Evolutionary conservation across 2,329 filamentous ascomycete genomes (phyloP), one percentile per base, ranked within the genome.

Genomic region (Cladophialophora immunda): DNA sequence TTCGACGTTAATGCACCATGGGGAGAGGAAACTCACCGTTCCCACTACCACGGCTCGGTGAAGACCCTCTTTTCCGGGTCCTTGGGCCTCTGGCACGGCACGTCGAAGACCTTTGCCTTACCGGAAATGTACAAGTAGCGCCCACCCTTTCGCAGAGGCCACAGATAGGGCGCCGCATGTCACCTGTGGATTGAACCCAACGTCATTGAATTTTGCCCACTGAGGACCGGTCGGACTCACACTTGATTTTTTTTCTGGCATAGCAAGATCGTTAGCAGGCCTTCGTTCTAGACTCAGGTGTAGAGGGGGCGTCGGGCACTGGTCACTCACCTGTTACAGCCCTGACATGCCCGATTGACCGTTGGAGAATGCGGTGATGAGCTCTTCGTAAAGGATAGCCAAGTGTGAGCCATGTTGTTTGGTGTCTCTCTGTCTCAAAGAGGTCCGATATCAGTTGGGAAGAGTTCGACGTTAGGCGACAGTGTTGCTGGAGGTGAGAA

Each of bases 161-260:
- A 29, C 63, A 65, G 32, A 52, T 29, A n/a, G 63, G 57, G 11
- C 57, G 63, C 38, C 27, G 15, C 63, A 65, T 65, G 27, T 65
- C 63, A 47, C 63, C 63, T 65, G 1, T 8, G n/a, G 19, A 29
- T 30, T 45, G n/a, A 22, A 17, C n/a, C 30, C 27, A n/a, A 53
- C 9, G 30, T 53, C 19, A 30, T 53, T 19, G n/a, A 57, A 45
- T 3, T 13, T 47, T 11, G 19, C n/a, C 5, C 13, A 62, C 2
- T 2, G 19, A 41, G 50, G 19, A 7, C 4, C 4, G 25, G 13
- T 27, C 17, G 30, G 47, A 55, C 63, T 55, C 27, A 52, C 63
- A 65, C 41, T 56, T 65, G 30, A 58, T 61, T 27, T 65, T 61
- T 36, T 65, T 65, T 47, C 63, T 65, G 36, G n/a, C 36, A 29